phyloP scores from a whole-genome alignment of 768 basidiomycete genomes.

The Pleurotus sapidus region DNA sequence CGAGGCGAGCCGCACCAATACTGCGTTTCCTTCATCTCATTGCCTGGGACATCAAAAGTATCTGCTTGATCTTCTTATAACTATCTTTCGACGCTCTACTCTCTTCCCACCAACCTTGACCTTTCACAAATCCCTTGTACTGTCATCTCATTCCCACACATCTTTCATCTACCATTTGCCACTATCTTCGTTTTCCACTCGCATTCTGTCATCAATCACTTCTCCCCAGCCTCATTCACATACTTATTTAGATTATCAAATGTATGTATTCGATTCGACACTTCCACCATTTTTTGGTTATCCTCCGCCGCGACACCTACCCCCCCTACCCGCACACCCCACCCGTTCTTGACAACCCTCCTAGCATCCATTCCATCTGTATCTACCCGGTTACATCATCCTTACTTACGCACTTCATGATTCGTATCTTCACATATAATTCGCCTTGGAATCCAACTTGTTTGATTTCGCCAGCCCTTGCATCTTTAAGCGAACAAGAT shows the following conservation, averaged over 20 bases:
- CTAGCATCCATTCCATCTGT: neutral
- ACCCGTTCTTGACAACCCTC: neutral
- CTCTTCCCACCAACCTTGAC: neutral
- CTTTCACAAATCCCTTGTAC: neutral
- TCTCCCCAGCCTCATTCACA: neutral
- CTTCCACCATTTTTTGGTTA: neutral
- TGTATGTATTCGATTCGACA: neutral
- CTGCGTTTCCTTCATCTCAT: constrained; percentile 2
- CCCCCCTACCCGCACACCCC: neutral
- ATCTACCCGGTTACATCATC: neutral
- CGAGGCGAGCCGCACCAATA: neutral
- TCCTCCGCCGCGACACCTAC: neutral
- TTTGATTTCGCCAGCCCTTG: too few species aligned
- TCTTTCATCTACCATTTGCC: neutral
- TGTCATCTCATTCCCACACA: neutral
- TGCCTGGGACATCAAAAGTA: constrained; percentile 11
- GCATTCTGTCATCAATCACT: neutral
- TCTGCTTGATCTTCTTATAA: constrained; percentile 11
- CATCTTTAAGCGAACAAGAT: too few species aligned
- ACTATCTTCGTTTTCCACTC: neutral
- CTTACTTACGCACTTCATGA: neutral
- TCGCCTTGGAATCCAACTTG: too few species aligned
- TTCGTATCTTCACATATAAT: neutral
- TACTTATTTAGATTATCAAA: constrained; percentile 2
- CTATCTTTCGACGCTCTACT: neutral